phyloP scores from a whole-genome alignment of 2,329 filamentous ascomycete species.

The Dactylella cylindrospora region DNA sequence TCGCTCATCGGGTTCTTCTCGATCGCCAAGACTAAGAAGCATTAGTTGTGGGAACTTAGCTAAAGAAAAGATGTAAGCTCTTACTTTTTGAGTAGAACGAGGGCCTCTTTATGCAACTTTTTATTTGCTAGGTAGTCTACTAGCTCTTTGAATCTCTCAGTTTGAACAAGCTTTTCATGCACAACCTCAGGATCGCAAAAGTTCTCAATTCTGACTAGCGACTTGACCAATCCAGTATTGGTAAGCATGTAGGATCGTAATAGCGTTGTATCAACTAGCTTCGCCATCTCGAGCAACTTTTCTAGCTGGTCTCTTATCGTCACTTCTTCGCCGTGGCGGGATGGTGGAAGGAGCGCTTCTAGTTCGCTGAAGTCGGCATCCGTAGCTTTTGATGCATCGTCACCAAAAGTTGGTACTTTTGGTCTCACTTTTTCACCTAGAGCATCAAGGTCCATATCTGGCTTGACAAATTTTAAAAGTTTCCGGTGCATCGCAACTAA shows the following conservation, averaged over 20 bases:
- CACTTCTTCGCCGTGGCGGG: conserved; percentile 50
- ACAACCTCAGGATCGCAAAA: conserved; percentile 96
- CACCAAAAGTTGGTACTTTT: conserved; percentile 39
- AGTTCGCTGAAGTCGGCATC: conserved; percentile 32
- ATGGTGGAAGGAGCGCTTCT: conserved; percentile 41
- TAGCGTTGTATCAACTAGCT: conserved; percentile 86
- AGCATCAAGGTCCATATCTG: conserved; percentile 60
- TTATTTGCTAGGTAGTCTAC: conserved; percentile 99
- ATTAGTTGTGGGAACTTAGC: neutral
- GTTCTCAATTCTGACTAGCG: conserved; percentile 91
- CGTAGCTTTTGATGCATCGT: neutral
- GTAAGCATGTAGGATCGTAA: conserved; percentile 96
- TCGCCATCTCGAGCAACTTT: conserved; percentile 73
- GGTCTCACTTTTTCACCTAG: conserved; percentile 57
- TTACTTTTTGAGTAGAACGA: conserved; percentile 75
- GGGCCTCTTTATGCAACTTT: conserved; percentile 81
- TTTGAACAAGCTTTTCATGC: conserved; percentile 86
- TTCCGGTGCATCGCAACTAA: conserved; percentile 73
- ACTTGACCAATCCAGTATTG: conserved; percentile 77
- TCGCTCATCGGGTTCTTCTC: conserved; percentile 47
- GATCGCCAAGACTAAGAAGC: conserved; percentile 47
- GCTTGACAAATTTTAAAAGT: conserved; percentile 48
- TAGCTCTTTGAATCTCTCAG: conserved; percentile 83
- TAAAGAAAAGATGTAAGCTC: neutral
- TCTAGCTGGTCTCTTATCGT: conserved; percentile 63